Base-by-base conservation (phyloP, 495 filamentous ascomycete genomes). In the Jackrogersella multiformis region DNA sequence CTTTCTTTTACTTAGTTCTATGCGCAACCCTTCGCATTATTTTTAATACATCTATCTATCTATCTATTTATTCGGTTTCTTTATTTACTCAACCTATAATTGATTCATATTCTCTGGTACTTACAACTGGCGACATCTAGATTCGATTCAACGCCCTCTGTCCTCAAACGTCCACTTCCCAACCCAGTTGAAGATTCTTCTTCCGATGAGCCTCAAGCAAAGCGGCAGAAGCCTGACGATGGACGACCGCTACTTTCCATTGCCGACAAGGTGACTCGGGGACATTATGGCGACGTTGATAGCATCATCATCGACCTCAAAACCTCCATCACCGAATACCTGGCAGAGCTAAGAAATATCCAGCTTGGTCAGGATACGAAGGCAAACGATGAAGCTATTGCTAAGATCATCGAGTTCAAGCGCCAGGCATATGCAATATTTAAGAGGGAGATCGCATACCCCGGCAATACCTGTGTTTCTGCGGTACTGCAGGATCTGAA, bases 121-220 rank as follows among this genome's bases (percentile, higher is more conserved):
- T 74, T 56, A 69, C 57, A 54, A 42, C 52, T 63, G 59, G 58
- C 69, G 30, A 70, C 34, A 45, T 41, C 42, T 36, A 86, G 82
- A 35, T 69, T 77, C 59, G 82, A 85, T 52, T 72, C 77, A 4
- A 65, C 56, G 20, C 74, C 70, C 9, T 79, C 79, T 16, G 74
- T 87, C 51, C 76, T 85, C 26, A 79, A 76, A 52, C 80, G 80
- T 38, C 77, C 79, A 0, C 71, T 85, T 8, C 75, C 77, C 26
- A 72, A 77, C 0, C 41, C 72, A 1, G 58, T 74, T 32, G 41
- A 66, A n/a, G n/a, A n/a, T n/a, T n/a, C n/a, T 21, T 65, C 71
- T 12, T 64, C 75, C 53, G 71, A 66, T 56, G 82, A 82, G 46
- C 82, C 81, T 2, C 70, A 79, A 18, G 69, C 80, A 21, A 84